Conservation (phyloP, 2,329 filamentous ascomycete species). For the Xylaria sp. region DNA sequence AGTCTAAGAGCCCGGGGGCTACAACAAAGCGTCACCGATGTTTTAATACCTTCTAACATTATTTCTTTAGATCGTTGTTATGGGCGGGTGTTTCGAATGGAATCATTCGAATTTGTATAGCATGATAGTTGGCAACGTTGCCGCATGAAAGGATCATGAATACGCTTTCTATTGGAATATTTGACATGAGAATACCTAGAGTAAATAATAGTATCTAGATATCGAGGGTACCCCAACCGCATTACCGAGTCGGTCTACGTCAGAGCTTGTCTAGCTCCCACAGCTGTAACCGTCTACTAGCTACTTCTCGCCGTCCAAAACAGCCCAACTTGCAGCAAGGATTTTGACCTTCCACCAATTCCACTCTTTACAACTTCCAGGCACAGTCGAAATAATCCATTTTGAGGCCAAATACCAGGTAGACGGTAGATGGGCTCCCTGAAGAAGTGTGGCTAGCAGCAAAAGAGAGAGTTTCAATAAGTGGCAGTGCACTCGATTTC, state of each 20-base stretch:
- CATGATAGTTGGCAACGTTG: neutral
- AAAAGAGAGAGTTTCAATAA: slow-evolving; percentile 19
- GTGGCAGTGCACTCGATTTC: slow-evolving; percentile 89
- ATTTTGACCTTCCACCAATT: neutral
- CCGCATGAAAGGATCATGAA: neutral
- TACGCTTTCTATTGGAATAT: no score
- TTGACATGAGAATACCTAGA: no score
- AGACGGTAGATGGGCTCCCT: neutral
- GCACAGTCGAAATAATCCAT: neutral
- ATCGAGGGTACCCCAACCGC: neutral
- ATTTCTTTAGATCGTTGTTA: no score
- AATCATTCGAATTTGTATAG: neutral
- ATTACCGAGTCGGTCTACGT: neutral
- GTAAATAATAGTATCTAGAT: neutral
- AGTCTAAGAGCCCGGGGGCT: no score
- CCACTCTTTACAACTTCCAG: neutral
- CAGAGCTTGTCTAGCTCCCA: neutral
- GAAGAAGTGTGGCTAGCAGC: neutral
- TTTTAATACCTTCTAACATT: neutral
- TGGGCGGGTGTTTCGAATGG: neutral
- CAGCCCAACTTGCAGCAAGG: neutral
- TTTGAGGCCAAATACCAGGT: neutral
- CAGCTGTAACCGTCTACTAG: neutral
- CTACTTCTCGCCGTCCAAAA: neutral
- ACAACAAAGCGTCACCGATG: neutral